Percentiles rank a stretch among this genome's conserved stretches.
These are phyloP conservation scores for Clarkia xantiana DNA, from an alignment of 345 rosid genomes.

Conservation along the genomic window DNA sequence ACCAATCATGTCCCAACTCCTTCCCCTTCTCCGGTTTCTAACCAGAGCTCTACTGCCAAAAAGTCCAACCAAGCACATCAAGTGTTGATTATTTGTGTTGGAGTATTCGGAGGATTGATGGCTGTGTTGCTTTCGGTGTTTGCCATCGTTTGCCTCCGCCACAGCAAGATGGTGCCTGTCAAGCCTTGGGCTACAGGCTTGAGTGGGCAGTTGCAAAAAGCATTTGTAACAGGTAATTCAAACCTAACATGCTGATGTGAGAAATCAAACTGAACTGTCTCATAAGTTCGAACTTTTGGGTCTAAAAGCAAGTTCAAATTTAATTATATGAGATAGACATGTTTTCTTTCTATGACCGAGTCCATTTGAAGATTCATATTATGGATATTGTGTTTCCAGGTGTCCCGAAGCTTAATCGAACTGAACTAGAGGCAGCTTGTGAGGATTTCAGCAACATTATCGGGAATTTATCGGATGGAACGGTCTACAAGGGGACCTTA, in stretches of 20 bases:
- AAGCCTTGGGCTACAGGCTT: constrained; percentile 83
- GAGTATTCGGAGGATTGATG: constrained; percentile 26
- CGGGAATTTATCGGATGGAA: constrained; percentile 52
- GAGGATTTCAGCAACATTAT: constrained; percentile 95
- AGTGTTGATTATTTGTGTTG: constrained; percentile 18
- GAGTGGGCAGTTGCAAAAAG: constrained; percentile 81
- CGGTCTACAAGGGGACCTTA: constrained; percentile 75
- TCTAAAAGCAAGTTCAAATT: too few species aligned
- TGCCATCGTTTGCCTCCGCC: constrained; percentile 29
- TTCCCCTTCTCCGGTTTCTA: constrained; percentile 23
- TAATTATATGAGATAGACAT: too few species aligned
- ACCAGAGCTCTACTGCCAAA: constrained; percentile 5
- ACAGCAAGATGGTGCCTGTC: constrained; percentile 55
- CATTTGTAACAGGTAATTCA: constrained; percentile 54
- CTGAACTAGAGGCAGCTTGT: constrained; percentile 84
- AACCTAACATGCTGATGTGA: background rate
- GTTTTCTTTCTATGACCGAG: background rate
- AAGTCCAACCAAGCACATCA: constrained; percentile 18
- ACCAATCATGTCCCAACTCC: constrained; percentile 5
- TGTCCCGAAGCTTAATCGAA: constrained; percentile 61
- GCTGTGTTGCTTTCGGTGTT: constrained; percentile 22
- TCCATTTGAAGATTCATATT: background rate
- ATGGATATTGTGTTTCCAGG: constrained; percentile 29
- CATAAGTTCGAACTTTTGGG: too few species aligned
- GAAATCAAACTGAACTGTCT: too few species aligned